Percentiles rank a stretch among this genome's conserved stretches.
Conservation (phyloP, 305 asterid genomes). For the Fraxinus platypoda region DNA sequence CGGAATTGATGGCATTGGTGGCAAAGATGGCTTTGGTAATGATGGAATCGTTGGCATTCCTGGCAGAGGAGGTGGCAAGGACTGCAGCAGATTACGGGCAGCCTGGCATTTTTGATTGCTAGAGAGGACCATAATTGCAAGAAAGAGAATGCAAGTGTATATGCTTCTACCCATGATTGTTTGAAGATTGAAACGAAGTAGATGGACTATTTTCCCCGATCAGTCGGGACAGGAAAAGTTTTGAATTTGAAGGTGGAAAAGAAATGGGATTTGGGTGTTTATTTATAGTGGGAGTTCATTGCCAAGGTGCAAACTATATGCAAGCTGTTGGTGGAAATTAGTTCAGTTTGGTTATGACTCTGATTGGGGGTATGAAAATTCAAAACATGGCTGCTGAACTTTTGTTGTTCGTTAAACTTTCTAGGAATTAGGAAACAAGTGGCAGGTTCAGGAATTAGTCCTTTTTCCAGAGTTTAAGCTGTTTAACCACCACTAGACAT, state of each 20-base stretch:
- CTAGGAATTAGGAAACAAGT: background rate
- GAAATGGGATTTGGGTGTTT: too few relatives aligned
- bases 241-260: background rate
- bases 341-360: too few relatives aligned
- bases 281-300: too few relatives aligned
- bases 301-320: too few relatives aligned
- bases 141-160: background rate
- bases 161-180: background rate
- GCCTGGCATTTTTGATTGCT: constrained; percentile 1
- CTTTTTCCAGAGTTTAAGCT: background rate
- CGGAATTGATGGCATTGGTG: constrained; percentile 16
- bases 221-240: background rate
- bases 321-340: too few relatives aligned
- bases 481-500: background rate
- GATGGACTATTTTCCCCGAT: background rate
- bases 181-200: background rate
- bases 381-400: background rate
- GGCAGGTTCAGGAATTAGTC: background rate
- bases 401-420: too few relatives aligned
- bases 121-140: background rate
- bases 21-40: constrained; percentile 5
- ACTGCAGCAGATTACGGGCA: background rate
- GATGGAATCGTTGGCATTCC: constrained; percentile 7
- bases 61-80: constrained; percentile 1
- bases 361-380: background rate